phyloP scores from a whole-genome alignment of 345 rosid genomes.

The Eucalyptus globulus region DNA sequence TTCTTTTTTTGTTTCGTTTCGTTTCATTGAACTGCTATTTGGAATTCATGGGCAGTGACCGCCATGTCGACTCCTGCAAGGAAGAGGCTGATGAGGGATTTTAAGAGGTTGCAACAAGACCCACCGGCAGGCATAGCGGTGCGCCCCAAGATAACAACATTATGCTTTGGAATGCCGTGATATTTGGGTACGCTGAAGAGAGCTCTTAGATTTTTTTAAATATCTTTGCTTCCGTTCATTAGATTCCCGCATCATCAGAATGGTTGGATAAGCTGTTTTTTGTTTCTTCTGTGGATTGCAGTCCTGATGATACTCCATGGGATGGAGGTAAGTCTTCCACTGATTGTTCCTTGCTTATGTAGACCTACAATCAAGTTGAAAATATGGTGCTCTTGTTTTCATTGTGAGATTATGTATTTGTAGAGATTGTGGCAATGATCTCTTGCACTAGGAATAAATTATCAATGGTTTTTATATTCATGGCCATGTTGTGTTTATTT shows the following conservation, averaged over 20 bases:
- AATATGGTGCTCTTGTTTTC: neutral
- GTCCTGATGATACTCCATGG: constrained; percentile 80
- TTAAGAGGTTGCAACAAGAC: constrained; percentile 52
- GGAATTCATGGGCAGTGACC: neutral
- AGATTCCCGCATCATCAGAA: neutral
- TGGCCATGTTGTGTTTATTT: neutral
- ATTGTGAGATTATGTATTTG: neutral
- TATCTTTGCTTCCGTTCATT: neutral
- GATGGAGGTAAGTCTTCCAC: constrained; percentile 55
- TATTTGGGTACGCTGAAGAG: constrained; percentile 23
- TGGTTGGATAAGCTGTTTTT: constrained; percentile 1
- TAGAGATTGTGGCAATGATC: neutral
- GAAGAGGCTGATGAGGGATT: constrained; percentile 60
- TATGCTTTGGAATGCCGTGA: constrained; percentile 54
- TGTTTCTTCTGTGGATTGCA: constrained; percentile 22
- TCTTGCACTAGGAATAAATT: neutral
- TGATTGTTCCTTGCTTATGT: neutral
- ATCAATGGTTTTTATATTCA: neutral
- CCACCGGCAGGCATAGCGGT: constrained; percentile 51
- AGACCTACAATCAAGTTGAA: neutral
- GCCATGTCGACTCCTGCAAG: constrained; percentile 41
- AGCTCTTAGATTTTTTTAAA: neutral
- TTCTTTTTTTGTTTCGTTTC: neutral
- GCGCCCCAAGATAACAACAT: constrained; percentile 49
- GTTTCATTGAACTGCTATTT: neutral